Conservation (phyloP, 352 stramenopile genomes). For the Pythium aquatile region DNA sequence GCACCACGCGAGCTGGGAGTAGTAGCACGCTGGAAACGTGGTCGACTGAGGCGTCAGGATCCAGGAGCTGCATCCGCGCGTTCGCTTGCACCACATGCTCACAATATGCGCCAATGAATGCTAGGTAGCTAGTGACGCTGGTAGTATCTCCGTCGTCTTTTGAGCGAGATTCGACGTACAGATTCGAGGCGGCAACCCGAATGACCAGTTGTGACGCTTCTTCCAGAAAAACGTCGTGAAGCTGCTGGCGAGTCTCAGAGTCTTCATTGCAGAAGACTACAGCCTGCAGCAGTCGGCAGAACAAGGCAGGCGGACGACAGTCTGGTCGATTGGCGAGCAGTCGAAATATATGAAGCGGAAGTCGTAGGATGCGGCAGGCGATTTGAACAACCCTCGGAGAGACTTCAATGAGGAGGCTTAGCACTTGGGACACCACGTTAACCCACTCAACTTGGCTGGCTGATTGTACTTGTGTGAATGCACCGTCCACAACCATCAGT, state of each 20-base stretch:
- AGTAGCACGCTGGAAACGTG: neutral
- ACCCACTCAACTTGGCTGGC: neutral
- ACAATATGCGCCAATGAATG: neutral
- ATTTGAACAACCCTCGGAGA: neutral
- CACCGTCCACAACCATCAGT: neutral
- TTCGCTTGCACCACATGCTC: neutral
- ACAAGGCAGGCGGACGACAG: neutral
- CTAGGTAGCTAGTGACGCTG: neutral
- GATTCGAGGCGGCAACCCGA: neutral
- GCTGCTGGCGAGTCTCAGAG: neutral
- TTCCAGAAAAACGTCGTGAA: slow-evolving; percentile 4
- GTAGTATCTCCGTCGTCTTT: neutral
- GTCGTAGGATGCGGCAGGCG: neutral
- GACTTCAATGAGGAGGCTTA: neutral
- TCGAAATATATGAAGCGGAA: neutral
- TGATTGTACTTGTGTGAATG: neutral
- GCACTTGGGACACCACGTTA: neutral
- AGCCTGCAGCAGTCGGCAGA: neutral
- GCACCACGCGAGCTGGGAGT: neutral
- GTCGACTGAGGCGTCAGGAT: neutral
- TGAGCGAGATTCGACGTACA: neutral
- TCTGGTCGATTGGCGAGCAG: neutral
- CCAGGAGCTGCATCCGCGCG: neutral
- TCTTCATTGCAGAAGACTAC: slow-evolving; percentile 4
- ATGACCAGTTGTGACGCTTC: neutral